Percentiles rank a stretch among this genome's conserved stretches.
These are phyloP conservation scores for Cryptococcus deneoformans DNA, from an alignment of 1,284 basidiomycete species.

Conservation along the genomic window DNA sequence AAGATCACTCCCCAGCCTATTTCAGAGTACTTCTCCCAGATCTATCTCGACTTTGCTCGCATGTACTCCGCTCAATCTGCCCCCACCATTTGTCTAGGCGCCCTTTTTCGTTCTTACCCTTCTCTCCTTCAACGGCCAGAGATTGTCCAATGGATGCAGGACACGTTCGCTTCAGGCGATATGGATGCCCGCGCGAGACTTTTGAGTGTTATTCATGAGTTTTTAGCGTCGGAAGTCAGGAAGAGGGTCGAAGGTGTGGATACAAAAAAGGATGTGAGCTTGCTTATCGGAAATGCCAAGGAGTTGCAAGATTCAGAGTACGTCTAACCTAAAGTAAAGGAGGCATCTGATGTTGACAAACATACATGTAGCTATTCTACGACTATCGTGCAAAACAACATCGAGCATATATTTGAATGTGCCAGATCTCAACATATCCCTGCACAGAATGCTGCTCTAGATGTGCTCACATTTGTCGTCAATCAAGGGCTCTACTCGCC, in stretches of 20 bases:
- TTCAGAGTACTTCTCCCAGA: slow-evolving; percentile 74
- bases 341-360: not conserved
- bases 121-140: slow-evolving; percentile 75
- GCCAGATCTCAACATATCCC: slow-evolving; percentile 67
- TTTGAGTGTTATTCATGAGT: slow-evolving; percentile 86
- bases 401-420: slow-evolving; percentile 75
- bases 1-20: slow-evolving; percentile 52
- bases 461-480: slow-evolving; percentile 87
- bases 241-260: slow-evolving; percentile 55
- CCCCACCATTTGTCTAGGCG: slow-evolving; percentile 74
- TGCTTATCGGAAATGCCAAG: slow-evolving; percentile 90
- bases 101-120: slow-evolving; percentile 88
- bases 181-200: slow-evolving; percentile 70
- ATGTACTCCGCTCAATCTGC: slow-evolving; percentile 30
- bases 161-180: slow-evolving; percentile 69
- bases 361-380: slow-evolving; percentile 72
- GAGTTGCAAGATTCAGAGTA: slow-evolving; percentile 95
- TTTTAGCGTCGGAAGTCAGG: slow-evolving; percentile 72
- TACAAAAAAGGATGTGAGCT: slow-evolving; percentile 68
- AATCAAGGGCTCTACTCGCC: slow-evolving; percentile 96
- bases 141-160: slow-evolving; percentile 83
- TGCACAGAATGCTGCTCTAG: slow-evolving; percentile 80
- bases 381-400: slow-evolving; percentile 87
- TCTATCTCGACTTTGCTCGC: slow-evolving; percentile 56
- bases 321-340: slow-evolving; percentile 22